Percentiles rank a stretch among this genome's conserved stretches.
Conservation (phyloP, 1,139 yeast species). For the Pichia inconspicua region DNA sequence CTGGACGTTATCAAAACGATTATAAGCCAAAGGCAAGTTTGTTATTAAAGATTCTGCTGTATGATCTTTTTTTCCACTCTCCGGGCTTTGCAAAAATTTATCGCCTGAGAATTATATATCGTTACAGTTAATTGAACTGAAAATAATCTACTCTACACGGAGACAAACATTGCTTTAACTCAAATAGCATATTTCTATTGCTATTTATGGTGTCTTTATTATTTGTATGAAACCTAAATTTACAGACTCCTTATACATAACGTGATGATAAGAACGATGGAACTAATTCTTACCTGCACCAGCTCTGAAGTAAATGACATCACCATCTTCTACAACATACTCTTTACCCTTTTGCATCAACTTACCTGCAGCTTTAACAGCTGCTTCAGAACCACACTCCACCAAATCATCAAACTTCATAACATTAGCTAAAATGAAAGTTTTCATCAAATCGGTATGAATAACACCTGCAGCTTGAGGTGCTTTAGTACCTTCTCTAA, state of each 20-base stretch:
- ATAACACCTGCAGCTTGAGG: conserved; percentile 88
- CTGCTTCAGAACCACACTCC: conserved; percentile 76
- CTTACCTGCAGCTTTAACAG: conserved; percentile 92
- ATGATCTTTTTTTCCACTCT: neutral
- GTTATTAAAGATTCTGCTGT: neutral
- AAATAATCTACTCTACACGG: no score
- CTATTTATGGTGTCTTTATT: neutral
- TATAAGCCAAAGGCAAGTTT: neutral
- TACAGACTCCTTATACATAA: neutral
- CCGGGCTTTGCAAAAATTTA: neutral
- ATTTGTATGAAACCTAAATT: no score
- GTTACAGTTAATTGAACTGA: no score
- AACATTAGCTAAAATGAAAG: conserved; percentile 74
- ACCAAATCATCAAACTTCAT: conserved; percentile 78
- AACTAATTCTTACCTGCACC: conserved; percentile 82
- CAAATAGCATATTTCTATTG: neutral
- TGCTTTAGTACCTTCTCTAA: conserved; percentile 76
- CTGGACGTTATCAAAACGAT: neutral
- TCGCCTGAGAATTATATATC: neutral
- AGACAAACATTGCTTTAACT: no score
- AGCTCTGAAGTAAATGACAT: conserved; percentile 87
- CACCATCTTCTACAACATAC: conserved; percentile 88
- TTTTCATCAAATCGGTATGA: conserved; percentile 71
- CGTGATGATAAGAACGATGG: no score
- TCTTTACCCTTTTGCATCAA: conserved; percentile 93